These are phyloP conservation scores for Orychophragmus violaceus DNA, from an alignment of 345 rosid species.

Conservation along the genomic window DNA sequence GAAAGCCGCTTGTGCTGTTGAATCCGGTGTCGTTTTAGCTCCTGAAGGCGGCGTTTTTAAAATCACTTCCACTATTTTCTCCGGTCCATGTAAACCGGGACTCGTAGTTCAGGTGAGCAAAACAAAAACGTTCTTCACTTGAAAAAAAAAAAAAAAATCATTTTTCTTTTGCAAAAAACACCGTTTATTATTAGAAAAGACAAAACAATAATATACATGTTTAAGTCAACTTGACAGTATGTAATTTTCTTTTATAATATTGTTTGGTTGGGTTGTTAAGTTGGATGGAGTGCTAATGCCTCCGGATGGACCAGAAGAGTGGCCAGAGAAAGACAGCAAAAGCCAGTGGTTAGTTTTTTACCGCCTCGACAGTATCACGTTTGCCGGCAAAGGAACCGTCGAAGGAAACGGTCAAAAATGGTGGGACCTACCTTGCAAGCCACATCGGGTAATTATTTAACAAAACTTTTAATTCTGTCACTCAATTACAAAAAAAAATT, in stretches of 20 bases:
- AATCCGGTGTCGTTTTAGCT: slow-evolving; percentile 54
- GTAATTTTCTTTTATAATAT: background rate
- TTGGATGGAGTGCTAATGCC: slow-evolving; percentile 82
- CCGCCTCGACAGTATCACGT: slow-evolving; percentile 50
- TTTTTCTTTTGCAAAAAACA: no score
- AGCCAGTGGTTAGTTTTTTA: slow-evolving; percentile 95
- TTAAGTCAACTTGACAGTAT: no score
- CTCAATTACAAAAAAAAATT: background rate
- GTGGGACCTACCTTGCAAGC: slow-evolving; percentile 99
- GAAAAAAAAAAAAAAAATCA: no score
- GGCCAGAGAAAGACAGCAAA: slow-evolving; percentile 72
- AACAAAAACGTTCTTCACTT: no score
- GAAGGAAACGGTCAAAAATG: slow-evolving; percentile 96
- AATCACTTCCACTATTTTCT: slow-evolving; percentile 84
- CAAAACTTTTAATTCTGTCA: no score
- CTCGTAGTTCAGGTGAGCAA: slow-evolving; percentile 62
- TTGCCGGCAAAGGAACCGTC: slow-evolving; percentile 73
- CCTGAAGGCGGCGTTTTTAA: slow-evolving; percentile 62
- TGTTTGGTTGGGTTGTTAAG: slow-evolving; percentile 20
- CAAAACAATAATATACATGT: no score
- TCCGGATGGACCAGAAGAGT: slow-evolving; percentile 81
- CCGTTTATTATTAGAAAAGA: no score
- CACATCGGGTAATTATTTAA: slow-evolving; percentile 98
- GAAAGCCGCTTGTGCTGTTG: slow-evolving; percentile 86
- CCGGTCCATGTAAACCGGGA: slow-evolving; percentile 89